phyloP scores from a whole-genome alignment of 2,329 filamentous ascomycete species.

The Coniella vitis region DNA sequence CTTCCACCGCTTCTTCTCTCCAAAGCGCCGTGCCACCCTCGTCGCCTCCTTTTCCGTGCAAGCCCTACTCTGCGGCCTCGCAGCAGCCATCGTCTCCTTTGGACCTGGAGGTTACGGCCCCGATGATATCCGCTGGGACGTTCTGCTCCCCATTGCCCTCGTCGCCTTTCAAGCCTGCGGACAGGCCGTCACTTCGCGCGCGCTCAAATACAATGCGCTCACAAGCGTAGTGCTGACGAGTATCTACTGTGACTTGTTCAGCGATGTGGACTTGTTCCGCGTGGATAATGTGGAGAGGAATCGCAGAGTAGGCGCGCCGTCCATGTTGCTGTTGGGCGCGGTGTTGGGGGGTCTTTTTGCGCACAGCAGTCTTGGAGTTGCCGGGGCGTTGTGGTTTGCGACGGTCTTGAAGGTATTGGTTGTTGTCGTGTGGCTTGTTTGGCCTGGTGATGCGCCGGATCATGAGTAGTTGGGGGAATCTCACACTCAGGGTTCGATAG shows the following conservation, averaged over 20 bases:
- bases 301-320: conserved; percentile 41
- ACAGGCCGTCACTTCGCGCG: conserved; percentile 67
- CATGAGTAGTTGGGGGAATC: background rate
- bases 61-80: conserved; percentile 39
- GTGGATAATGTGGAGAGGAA: conserved; percentile 43
- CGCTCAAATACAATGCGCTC: conserved; percentile 61
- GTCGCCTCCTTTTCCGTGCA: conserved; percentile 51
- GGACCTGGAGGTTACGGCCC: conserved; percentile 30
- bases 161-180: conserved; percentile 73
- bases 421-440: conserved; percentile 52
- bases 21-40: conserved; percentile 59
- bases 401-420: conserved; percentile 49
- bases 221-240: conserved; percentile 77
- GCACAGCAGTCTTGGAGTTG: conserved; percentile 39
- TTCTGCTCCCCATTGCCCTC: conserved; percentile 60
- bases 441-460: conserved; percentile 39
- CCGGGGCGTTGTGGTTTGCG: conserved; percentile 54
- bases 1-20: conserved; percentile 58
- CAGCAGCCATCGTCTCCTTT: conserved; percentile 47
- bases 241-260: conserved; percentile 75
- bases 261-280: conserved; percentile 47
- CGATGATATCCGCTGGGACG: conserved; percentile 48
- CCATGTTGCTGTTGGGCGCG: conserved; percentile 43
- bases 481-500: background rate
- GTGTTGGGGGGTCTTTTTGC: conserved; percentile 44